Evolutionary conservation across 768 basidiomycete species (phyloP), one percentile per base, ranked within the genome.

Genomic region (Suillus hirtellus): DNA sequence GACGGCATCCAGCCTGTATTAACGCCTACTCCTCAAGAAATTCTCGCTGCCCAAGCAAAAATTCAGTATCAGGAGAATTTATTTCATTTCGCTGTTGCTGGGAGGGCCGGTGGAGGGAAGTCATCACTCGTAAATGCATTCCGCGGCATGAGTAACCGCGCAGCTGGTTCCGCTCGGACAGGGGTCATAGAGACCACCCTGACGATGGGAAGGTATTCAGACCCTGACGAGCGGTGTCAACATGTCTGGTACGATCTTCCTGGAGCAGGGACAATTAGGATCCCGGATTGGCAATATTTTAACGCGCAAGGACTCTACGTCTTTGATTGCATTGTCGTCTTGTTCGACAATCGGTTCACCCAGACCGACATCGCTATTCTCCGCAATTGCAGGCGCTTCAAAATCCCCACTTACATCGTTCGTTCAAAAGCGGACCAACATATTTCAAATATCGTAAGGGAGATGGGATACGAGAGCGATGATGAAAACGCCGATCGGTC

Each of bases 61-160:
- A 42, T 65, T 35, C 61, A 65, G 53, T 65, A 65, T 27, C 43
- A 46, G 61, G 70, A 73, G 37, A 66, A 67, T 24, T 46, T 67
- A 21, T 68, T 68, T 43, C 72, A 75, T 62, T 68, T 75, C 42
- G 74, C 71, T 42, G 60, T 75, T 56, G 71, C 70, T 62, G 72
- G 74, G 15, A 43, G 63, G 31, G 64, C 69, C 4, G 72, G 71
- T 8, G 70, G 65, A 17, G 73, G 73, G 24, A 75, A 75, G 60
- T 73, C 73, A n/a, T 73, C 73, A 11, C 60, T 75, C 60, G 64
- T 75, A 56, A 73, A 75, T 61, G 66, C 71, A 35, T 68, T 72
- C 55, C 68, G 73, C n/a, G 73, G 73, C 12, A 55, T 73, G 34
- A 46, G 43, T 19, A 69, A 70, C 59, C 52, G 59, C 2, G 55